Conservation (phyloP, 805 yeast genomes). For the Clavispora asparagi region DNA sequence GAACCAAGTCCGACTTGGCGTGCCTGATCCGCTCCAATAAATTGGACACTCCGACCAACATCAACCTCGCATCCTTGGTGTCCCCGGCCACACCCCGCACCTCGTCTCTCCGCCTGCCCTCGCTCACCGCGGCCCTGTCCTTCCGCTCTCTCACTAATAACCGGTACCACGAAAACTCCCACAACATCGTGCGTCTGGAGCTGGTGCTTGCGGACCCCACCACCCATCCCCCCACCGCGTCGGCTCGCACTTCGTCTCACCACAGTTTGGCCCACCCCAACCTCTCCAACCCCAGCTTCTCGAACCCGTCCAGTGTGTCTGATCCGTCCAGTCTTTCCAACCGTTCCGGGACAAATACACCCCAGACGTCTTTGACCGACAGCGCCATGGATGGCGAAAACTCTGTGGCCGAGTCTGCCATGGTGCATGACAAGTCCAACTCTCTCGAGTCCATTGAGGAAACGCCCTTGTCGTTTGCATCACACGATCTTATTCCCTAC, state of each 20-base stretch:
- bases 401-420: not conserved
- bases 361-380: conserved; percentile 26
- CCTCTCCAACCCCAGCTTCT: not conserved
- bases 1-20: conserved; percentile 16
- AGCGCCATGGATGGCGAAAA: conserved; percentile 2
- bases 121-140: not conserved
- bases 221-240: no score
- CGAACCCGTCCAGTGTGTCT: not conserved
- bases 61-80: conserved; percentile 5
- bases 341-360: conserved; percentile 24
- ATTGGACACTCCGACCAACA: conserved; percentile 24
- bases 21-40: conserved; percentile 19
- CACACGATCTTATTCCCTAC: not conserved
- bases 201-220: conserved; percentile 3
- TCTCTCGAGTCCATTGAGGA: conserved; percentile 9
- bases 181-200: conserved; percentile 14
- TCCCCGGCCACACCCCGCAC: conserved; percentile 1
- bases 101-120: conserved; percentile 5
- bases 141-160: conserved; percentile 8
- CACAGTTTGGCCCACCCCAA: no score
- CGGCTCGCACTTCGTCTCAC: not conserved
- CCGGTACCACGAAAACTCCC: conserved; percentile 11
- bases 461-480: not conserved
- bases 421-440: conserved; percentile 4
- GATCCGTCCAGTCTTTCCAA: conserved; percentile 21